Base-by-base conservation (phyloP, 805 yeast species). In the Zygosaccharomyces siamensis region DNA sequence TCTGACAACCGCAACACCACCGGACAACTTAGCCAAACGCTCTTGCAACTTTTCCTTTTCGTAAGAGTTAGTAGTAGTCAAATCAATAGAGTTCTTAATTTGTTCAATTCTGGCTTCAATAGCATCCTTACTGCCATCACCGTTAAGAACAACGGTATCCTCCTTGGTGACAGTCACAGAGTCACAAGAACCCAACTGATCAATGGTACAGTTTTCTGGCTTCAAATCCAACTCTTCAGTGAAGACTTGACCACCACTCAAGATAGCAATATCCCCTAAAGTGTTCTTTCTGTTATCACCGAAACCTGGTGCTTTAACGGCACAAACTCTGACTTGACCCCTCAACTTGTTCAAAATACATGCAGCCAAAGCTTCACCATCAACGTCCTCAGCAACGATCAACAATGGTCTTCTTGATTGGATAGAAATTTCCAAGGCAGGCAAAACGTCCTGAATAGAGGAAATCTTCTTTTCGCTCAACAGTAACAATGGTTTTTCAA, bases 201-300 rank as follows among this genome's bases (percentile, higher is more conserved):
- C 96, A 46, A 84, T 72, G 50, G 96, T 86, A 59, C 96, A 96
- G 63, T 88, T 84, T 71, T 90, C 97, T 60, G 97, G 97, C 77
- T 92, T 87, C 71, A 90, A 79, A 68, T 89, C 97, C 61, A 89
- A 79, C 71, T 93, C 98, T 72, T 90, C 97, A 58, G 97, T 89
- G 50, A 72, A 69, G 7, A 74, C 70, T 14, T 96, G 87, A 72
- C 97, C 97, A 53, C 97, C 97, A 39, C 97, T 84, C 54, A 90
- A 78, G 63, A 89, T 84, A 64, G 97, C 96, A 71, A 93, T 83
- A 71, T 93, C 99, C 59, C 96, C 97, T 55, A 93, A 76, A 57
- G 87, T 89, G 78, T 89, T 89, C 80, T 88, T 87, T 76, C 97
- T 86, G 83, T 93, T 90, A 77, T 93, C 99, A 71, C 98, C 99